Evolutionary conservation across 345 rosid species (phyloP), one percentile per base, ranked within the genome.

Genomic region (Boechera stricta): DNA sequence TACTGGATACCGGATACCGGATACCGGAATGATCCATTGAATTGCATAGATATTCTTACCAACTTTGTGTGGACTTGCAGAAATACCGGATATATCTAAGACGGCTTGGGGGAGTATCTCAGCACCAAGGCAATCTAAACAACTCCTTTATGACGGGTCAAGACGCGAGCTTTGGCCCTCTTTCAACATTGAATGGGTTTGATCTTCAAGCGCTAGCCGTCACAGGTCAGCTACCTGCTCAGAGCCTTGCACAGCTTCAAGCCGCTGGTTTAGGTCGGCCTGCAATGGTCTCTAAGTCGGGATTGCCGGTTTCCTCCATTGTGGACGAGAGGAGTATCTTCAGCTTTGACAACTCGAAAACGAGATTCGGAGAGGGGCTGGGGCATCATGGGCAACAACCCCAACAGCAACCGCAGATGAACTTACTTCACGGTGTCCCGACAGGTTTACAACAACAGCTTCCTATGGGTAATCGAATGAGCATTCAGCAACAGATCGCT

Each of bases 1-100:
- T 66, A 67, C 5, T 0, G 2, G 2, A 66, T 47, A 56, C 29
- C 2, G 5, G n/a, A n/a, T 47, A 56, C 29, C 2, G 5, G n/a
- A 36, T 66, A 67, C 5, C 0, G 2, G 2, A 66, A 35, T n/a
- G 29, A 67, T 52, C 56, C 10, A 8, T 42, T 62, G 41, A 15
- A 2, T 41, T 61, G 31, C 4, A 9, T 41, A 62, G 2, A 62
- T 53, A 42, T 69, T 41, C 75, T 69, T n/a, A 77, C 12, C 3
- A 32, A 11, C 26, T 4, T 32, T 60, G 56, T 78, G 52, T 52
- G 31, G 28, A 63, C 35, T 78, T 74, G 53, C 90, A 95, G 99
- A 95, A 95, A 84, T 95, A 95, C 64, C 89, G 99, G 10, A 80
- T 92, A 80, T 95, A 95, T 82, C 96, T 95, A 65, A 88, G 98